These are phyloP conservation scores for Gonium pectorale DNA, from an alignment of 139 green algal species.

Conservation along the genomic window DNA sequence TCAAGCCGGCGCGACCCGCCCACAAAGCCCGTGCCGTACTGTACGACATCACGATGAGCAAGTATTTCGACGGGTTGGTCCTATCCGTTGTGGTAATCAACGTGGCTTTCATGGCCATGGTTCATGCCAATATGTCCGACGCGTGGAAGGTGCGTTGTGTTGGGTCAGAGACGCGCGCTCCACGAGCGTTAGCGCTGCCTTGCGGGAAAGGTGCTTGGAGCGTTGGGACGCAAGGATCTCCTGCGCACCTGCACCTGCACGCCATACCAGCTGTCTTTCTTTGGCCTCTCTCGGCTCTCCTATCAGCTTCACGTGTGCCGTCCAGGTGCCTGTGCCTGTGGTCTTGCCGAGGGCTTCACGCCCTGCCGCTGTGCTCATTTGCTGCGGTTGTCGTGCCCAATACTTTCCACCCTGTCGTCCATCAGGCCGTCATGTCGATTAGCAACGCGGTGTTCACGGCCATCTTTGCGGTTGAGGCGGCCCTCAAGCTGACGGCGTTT, in stretches of 20 bases:
- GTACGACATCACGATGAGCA: constrained; percentile 57
- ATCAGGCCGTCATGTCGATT: constrained; percentile 39
- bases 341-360: too few relatives aligned
- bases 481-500: constrained; percentile 66
- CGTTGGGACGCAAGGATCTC: too few relatives aligned
- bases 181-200: too few relatives aligned
- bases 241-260: too few relatives aligned
- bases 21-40: constrained; percentile 32
- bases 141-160: constrained; percentile 34
- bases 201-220: too few relatives aligned
- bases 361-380: too few relatives aligned
- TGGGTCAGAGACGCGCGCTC: too few relatives aligned
- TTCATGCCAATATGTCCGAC: constrained; percentile 36
- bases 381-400: too few relatives aligned
- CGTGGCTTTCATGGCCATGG: constrained; percentile 59
- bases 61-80: constrained; percentile 64
- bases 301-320: too few relatives aligned
- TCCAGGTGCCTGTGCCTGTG: too few relatives aligned
- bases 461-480: constrained; percentile 72
- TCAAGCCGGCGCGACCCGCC: not conserved
- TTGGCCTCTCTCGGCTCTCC: too few relatives aligned
- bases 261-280: too few relatives aligned
- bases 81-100: constrained; percentile 75
- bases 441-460: constrained; percentile 70
- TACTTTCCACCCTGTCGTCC: not conserved